Evolutionary conservation across 2,329 filamentous ascomycete genomes (phyloP).

Genomic region (Tolypocladium tundrense): DNA sequence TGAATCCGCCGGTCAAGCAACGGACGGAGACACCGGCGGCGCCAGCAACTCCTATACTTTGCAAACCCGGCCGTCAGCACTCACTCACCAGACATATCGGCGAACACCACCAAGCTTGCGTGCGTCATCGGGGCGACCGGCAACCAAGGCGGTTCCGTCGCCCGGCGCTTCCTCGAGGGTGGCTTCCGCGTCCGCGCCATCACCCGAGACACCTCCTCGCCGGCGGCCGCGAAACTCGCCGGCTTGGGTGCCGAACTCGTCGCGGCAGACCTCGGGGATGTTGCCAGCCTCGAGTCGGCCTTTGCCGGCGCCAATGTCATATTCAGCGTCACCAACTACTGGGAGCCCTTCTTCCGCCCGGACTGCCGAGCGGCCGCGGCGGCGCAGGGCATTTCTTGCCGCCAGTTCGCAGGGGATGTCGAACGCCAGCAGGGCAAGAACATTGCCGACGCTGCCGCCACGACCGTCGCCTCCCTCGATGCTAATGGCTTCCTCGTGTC

Average conservation of each 20-base stretch:
- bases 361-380: slow-evolving; percentile 28
- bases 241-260: slow-evolving; percentile 32
- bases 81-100: not conserved
- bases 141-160: slow-evolving; percentile 43
- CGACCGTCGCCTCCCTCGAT: slow-evolving; percentile 27
- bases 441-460: slow-evolving; percentile 42
- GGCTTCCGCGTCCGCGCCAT: slow-evolving; percentile 35
- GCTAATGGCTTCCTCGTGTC: slow-evolving; percentile 39
- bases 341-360: slow-evolving; percentile 36
- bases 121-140: slow-evolving; percentile 38
- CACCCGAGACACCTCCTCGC: slow-evolving; percentile 32
- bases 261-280: slow-evolving; percentile 31
- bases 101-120: slow-evolving; percentile 23
- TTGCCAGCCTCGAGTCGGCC: slow-evolving; percentile 24
- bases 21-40: not conserved
- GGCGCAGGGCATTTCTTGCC: slow-evolving; percentile 27
- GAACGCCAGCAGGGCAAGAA: slow-evolving; percentile 44
- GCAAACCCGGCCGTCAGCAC: not conserved
- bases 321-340: slow-evolving; percentile 47
- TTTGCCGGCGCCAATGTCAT: slow-evolving; percentile 38
- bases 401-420: slow-evolving; percentile 33
- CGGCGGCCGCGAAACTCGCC: slow-evolving; percentile 28
- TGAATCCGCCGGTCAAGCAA: not conserved
- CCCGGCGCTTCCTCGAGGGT: slow-evolving; percentile 31
- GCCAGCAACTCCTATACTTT: not conserved